Percentiles rank a stretch among this genome's conserved stretches.
Conservation (phyloP, 805 yeast genomes). For the Citeromyces matritensis region DNA sequence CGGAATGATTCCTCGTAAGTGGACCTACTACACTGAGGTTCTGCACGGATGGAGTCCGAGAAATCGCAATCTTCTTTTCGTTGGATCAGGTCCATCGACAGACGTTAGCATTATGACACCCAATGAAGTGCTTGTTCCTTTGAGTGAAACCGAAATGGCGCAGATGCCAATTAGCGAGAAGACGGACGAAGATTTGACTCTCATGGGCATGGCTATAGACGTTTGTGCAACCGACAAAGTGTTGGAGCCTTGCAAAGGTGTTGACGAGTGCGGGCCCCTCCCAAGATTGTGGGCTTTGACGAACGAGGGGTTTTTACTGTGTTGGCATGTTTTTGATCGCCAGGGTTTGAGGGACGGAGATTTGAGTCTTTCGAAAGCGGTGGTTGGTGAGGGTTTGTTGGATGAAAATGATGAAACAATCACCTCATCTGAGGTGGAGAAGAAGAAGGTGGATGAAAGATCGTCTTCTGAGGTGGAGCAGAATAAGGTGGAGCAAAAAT, state of each 20-base stretch:
- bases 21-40: slow-evolving; percentile 24
- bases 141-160: slow-evolving; percentile 62
- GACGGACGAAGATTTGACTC: slow-evolving; percentile 51
- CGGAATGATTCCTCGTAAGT: slow-evolving; percentile 29
- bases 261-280: slow-evolving; percentile 42
- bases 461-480: background rate
- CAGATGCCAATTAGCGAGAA: slow-evolving; percentile 56
- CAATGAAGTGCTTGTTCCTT: slow-evolving; percentile 22
- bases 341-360: slow-evolving; percentile 25
- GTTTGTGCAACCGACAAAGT: slow-evolving; percentile 26
- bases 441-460: background rate
- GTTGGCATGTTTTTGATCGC: slow-evolving; percentile 52
- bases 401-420: slow-evolving; percentile 1
- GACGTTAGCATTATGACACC: slow-evolving; percentile 37
- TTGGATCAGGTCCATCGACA: slow-evolving; percentile 50
- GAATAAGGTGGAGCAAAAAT: background rate
- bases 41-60: slow-evolving; percentile 24
- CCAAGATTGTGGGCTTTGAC: slow-evolving; percentile 55
- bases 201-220: slow-evolving; percentile 60
- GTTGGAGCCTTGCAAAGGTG: slow-evolving; percentile 36
- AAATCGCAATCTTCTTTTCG: slow-evolving; percentile 18
- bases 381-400: slow-evolving; percentile 1
- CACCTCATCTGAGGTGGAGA: background rate
- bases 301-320: slow-evolving; percentile 42
- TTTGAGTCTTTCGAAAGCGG: slow-evolving; percentile 7